Evolutionary conservation across 1,139 yeast genomes (phyloP).

Genomic region (Diutina rugosa): DNA sequence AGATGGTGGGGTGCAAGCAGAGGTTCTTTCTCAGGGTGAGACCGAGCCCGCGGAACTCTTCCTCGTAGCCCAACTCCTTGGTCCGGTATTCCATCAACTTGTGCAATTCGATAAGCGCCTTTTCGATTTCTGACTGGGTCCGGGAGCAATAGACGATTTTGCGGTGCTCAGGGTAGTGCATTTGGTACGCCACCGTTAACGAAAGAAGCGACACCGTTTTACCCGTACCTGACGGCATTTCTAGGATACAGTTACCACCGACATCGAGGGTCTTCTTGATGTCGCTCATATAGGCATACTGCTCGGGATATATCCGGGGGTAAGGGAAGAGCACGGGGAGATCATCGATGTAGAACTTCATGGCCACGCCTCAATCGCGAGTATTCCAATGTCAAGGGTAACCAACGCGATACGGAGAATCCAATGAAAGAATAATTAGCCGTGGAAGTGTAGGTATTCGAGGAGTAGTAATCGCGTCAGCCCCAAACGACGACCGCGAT

Average conservation of each 20-base stretch:
- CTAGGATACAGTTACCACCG: slow-evolving; percentile 94
- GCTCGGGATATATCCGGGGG: slow-evolving; percentile 95
- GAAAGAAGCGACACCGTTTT: slow-evolving; percentile 88
- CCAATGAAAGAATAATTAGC: neutral
- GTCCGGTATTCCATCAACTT: slow-evolving; percentile 79
- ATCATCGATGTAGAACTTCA: slow-evolving; percentile 84
- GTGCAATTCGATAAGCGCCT: slow-evolving; percentile 88
- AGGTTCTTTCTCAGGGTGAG: slow-evolving; percentile 87
- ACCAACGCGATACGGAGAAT: neutral
- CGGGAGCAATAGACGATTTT: slow-evolving; percentile 96
- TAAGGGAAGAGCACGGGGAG: slow-evolving; percentile 94
- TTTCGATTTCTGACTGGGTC: slow-evolving; percentile 98
- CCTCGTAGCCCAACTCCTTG: slow-evolving; percentile 69
- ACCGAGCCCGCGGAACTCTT: slow-evolving; percentile 88
- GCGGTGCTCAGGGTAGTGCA: slow-evolving; percentile 89
- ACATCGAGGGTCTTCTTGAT: slow-evolving; percentile 87
- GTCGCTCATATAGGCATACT: slow-evolving; percentile 94
- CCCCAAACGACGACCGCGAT: too few relatives aligned
- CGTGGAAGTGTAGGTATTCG: neutral
- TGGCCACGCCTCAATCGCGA: slow-evolving; percentile 5
- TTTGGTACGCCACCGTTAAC: slow-evolving; percentile 86
- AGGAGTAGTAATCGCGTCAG: neutral
- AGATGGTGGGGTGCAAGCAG: slow-evolving; percentile 80
- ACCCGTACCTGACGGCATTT: slow-evolving; percentile 99
- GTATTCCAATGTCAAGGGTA: neutral